A percentile compares a stretch with the other conserved stretches of the same genome.
phyloP scores from a whole-genome alignment of 257 asterid genomes.

The Osmanthus fragrans region DNA sequence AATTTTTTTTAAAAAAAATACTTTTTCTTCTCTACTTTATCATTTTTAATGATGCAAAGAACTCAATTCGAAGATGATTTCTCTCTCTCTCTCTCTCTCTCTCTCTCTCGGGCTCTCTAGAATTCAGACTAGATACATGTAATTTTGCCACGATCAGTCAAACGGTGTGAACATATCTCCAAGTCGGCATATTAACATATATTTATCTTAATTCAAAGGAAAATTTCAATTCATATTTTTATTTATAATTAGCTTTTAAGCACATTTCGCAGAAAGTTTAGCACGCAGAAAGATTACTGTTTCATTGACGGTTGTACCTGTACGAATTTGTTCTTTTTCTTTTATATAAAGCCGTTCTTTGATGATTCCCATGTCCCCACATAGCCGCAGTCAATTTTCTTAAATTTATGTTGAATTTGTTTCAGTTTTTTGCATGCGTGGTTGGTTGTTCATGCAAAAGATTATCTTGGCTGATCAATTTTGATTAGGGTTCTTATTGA shows the following conservation, averaged over 20 bases:
- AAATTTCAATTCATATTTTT: background rate
- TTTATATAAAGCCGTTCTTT: slow-evolving; percentile 17
- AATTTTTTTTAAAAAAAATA: background rate
- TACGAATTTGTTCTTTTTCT: slow-evolving; percentile 23
- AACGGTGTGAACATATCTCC: slow-evolving; percentile 40
- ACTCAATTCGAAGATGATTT: slow-evolving; percentile 31
- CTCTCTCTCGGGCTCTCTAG: too few relatives aligned
- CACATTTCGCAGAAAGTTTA: background rate
- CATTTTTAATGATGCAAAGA: background rate
- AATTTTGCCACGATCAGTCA: slow-evolving; percentile 26
- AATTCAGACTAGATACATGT: slow-evolving; percentile 20
- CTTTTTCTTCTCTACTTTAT: background rate
- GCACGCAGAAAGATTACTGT: slow-evolving; percentile 28
- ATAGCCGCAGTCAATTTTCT: background rate
- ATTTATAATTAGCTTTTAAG: background rate
- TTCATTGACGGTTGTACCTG: slow-evolving; percentile 38
- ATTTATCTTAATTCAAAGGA: too few relatives aligned
- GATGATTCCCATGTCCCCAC: slow-evolving; percentile 23
- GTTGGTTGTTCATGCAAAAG: background rate
- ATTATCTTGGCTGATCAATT: background rate
- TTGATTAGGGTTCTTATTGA: background rate
- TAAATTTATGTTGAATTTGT: background rate
- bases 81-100: background rate
- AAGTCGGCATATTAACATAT: slow-evolving; percentile 15
- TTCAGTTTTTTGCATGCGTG: slow-evolving; percentile 12